Evolutionary conservation across 768 basidiomycete species (phyloP), one percentile per base, ranked within the genome.

Genomic region (Hygrocybe punicea): DNA sequence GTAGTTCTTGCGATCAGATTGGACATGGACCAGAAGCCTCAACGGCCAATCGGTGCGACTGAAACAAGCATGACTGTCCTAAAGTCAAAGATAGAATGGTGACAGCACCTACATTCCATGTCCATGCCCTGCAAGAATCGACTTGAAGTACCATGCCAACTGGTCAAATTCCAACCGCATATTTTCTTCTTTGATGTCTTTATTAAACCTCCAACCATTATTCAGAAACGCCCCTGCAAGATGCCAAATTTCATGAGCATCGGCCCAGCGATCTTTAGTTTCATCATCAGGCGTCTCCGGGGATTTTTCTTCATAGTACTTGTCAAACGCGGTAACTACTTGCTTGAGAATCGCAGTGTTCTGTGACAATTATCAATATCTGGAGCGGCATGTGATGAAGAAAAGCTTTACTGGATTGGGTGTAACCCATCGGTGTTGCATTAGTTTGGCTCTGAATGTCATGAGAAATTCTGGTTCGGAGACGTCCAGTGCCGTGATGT

Each of bases 1-100:
- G 34, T 50, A 50, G 29, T 21, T n/a, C 52, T 53, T 53, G 33
- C 23, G 3, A 8, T 53, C 35, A 16, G 50, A 51, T 37, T 35
- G 11, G 39, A 53, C 52, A 9, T 37, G 17, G 19, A 19, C 39
- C 6, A 53, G 16, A 34, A 53, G 37, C 39, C 16, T 16, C 16
- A 53, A 53, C 17, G 40, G 52, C 52, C 52, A 53, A 13, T 35
- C 33, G 36, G 50, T 29, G 33, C n/a, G 50, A 51, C 50, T 51
- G 50, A 29, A 51, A 35, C 34, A 51, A 19, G 50, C 33, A 51
- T 51, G 16, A 51, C 29, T 23, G 21, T 51, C 29, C 36, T 16
- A 35, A 51, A 51, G 50, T 23, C 11, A 51, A 51, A 35, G 16
- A 51, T 51, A 51, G 50, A 51, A 51, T 51, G 29, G 33, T 35